Percentiles rank a stretch among this genome's conserved stretches.
phyloP scores from a whole-genome alignment of 768 basidiomycete species.

The Xerocomus spinulosus region DNA sequence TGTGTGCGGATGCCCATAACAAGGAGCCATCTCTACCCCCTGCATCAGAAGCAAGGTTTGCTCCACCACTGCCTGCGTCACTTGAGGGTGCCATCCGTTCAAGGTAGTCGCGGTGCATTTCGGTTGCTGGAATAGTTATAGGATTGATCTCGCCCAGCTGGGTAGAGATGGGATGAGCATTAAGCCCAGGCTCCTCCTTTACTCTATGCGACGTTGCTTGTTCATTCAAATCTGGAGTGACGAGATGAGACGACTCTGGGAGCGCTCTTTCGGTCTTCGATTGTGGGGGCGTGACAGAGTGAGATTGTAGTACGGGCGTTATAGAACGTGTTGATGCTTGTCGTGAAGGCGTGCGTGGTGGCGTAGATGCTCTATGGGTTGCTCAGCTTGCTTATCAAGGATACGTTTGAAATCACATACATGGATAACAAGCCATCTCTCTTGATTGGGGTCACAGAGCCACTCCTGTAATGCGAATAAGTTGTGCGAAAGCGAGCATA shows the following conservation, averaged over 20 bases:
- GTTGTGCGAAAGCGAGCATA: not conserved
- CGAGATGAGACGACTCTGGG: not conserved
- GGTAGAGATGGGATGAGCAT: constrained; percentile 57
- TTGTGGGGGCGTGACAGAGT: constrained; percentile 12
- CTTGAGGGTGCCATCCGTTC: constrained; percentile 49
- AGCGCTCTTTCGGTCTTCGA: not conserved
- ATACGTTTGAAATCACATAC: constrained; percentile 9
- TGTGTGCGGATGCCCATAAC: constrained; percentile 25
- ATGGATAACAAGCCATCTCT: constrained; percentile 6
- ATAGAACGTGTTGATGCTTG: constrained; percentile 14
- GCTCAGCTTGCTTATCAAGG: not conserved
- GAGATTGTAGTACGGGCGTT: constrained; percentile 11
- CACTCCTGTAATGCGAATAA: constrained; percentile 6
- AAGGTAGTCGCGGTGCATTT: constrained; percentile 66
- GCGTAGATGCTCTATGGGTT: constrained; percentile 14
- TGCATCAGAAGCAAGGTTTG: constrained; percentile 9
- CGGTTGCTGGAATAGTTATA: constrained; percentile 48
- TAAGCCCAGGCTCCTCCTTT: constrained; percentile 41
- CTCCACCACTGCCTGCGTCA: constrained; percentile 23
- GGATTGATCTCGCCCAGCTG: constrained; percentile 48
- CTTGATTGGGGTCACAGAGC: not conserved
- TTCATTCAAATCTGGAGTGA: not conserved
- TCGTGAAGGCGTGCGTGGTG: constrained; percentile 13
- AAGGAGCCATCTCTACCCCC: constrained; percentile 11
- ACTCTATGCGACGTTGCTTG: not conserved